phyloP scores from a whole-genome alignment of 495 filamentous ascomycete genomes.

The Elaphomyces granulatus region DNA sequence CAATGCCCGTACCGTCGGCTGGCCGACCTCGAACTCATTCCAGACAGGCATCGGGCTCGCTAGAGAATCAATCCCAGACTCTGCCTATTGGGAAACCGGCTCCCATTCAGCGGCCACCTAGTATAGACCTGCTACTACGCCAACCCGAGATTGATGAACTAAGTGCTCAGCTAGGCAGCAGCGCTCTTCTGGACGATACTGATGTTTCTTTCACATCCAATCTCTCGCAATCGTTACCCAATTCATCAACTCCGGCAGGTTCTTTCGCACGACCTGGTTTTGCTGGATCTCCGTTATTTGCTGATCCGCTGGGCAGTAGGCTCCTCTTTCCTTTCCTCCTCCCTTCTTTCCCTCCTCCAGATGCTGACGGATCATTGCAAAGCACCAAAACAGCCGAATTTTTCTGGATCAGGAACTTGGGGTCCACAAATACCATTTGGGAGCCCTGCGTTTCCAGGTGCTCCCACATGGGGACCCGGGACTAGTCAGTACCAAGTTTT shows the following conservation, averaged over 20 bases:
- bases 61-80: conserved; percentile 33
- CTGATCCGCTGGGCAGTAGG: conserved; percentile 36
- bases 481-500: conserved; percentile 19
- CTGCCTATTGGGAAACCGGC: conserved; percentile 67
- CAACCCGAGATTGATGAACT: conserved; percentile 53
- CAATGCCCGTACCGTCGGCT: conserved; percentile 20
- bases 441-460: conserved; percentile 23
- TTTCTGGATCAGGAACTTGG: conserved; percentile 30
- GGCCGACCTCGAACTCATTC: conserved; percentile 39
- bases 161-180: conserved; percentile 78
- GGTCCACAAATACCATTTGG: conserved; percentile 30
- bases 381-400: conserved; percentile 23
- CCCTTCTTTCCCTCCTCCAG: neutral
- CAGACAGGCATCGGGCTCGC: conserved; percentile 44
- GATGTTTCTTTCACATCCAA: conserved; percentile 38
- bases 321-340: conserved; percentile 1
- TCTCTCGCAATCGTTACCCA: conserved; percentile 28
- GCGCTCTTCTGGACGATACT: conserved; percentile 75
- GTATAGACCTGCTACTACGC: conserved; percentile 35
- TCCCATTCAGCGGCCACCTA: conserved; percentile 79
- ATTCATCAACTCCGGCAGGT: conserved; percentile 18
- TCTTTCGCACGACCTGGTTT: conserved; percentile 33
- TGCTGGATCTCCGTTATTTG: conserved; percentile 33
- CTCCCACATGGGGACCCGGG: conserved; percentile 28
- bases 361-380: conserved; percentile 8